Evolutionary conservation across 2,329 filamentous ascomycete species (phyloP), one percentile per base, ranked within the genome.

Genomic region (Chrysosphaeria jannelii): DNA sequence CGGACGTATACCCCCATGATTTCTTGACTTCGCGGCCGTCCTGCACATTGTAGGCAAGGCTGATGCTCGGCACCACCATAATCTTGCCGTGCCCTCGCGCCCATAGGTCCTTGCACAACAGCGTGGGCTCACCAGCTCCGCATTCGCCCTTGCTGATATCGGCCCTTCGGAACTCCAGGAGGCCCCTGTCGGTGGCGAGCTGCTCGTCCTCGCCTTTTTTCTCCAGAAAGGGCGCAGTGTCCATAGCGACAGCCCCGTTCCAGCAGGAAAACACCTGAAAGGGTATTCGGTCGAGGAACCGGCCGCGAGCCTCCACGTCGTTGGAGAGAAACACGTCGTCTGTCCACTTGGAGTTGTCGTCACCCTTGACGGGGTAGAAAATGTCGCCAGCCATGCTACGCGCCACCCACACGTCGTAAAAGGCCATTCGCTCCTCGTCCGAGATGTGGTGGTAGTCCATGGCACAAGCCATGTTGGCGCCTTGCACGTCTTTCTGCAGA

Each of bases 61-160:
- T 60, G 3, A 64, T 47, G 3, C 43, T 46, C 0, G 58, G 57
- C 7, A 63, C 43, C 1, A 59, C 53, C 0, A 57, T 56, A 29
- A 63, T 56, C 31, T 47, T 55, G 8, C 48, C 43, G 28, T 46
- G 47, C 3, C 53, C 52, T 5, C 35, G 30, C 9, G 33, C 42
- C 53, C 57, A 64, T 31, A 63, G 26, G 29, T 64, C 57, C 27
- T 61, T 62, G 30, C 51, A 54, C 20, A 63, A 52, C 8, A 61
- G 33, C 25, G 49, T 46, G 2, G 57, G 53, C 34, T 64, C 58
- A 3, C 56, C 56, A 29, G 53, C 47, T 8, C 35, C 41, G 27
- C 57, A 64, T 33, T 63, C 58, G 4, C 35, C 41, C 3, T 33
- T 31, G 10, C 35, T 28, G 5, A 22, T 35, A 7, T 13, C 11